Evolutionary conservation across 2,329 filamentous ascomycete genomes (phyloP).

Genomic region (Pseudogymnoascus sp.): DNA sequence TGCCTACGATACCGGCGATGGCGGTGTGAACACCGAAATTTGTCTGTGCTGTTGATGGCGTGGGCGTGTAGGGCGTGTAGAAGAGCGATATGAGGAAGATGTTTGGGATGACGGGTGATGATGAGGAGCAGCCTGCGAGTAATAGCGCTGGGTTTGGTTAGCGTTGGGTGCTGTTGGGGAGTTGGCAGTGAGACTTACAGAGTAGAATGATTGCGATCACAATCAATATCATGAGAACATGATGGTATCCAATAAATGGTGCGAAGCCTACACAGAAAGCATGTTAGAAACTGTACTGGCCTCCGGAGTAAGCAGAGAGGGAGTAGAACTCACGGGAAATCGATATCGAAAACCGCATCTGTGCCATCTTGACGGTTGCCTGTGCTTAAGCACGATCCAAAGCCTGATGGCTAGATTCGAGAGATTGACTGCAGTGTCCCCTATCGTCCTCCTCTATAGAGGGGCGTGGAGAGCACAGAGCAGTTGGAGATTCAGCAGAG

Average conservation of each 20-base stretch:
- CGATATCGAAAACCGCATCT: conserved; percentile 6
- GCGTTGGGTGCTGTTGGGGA: conserved; percentile 7
- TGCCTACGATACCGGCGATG: conserved; percentile 82
- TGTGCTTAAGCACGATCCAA: conserved; percentile 6
- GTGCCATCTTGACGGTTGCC: conserved; percentile 3
- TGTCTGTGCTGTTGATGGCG: conserved; percentile 79
- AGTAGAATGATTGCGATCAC: conserved; percentile 88
- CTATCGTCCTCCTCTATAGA: conserved; percentile 7
- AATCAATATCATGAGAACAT: conserved; percentile 97
- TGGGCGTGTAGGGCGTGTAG: conserved; percentile 74
- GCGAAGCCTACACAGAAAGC: conserved; percentile 45
- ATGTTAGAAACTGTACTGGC: not conserved
- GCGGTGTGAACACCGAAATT: conserved; percentile 80
- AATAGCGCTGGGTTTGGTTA: conserved; percentile 60
- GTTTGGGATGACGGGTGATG: conserved; percentile 79
- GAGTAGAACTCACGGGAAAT: not conserved
- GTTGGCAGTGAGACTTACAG: conserved; percentile 54
- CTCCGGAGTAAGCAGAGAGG: not conserved
- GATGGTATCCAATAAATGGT: conserved; percentile 65
- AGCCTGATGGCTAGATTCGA: not conserved
- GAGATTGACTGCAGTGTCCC: conserved; percentile 6
- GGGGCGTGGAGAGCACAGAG: conserved; percentile 7
- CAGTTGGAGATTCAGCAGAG: conserved; percentile 5
- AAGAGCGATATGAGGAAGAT: conserved; percentile 99
- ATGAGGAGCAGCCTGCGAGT: conserved; percentile 75